These are phyloP conservation scores for Fusarium subglutinans DNA, from an alignment of 2,329 filamentous ascomycete genomes.

Conservation along the genomic window DNA sequence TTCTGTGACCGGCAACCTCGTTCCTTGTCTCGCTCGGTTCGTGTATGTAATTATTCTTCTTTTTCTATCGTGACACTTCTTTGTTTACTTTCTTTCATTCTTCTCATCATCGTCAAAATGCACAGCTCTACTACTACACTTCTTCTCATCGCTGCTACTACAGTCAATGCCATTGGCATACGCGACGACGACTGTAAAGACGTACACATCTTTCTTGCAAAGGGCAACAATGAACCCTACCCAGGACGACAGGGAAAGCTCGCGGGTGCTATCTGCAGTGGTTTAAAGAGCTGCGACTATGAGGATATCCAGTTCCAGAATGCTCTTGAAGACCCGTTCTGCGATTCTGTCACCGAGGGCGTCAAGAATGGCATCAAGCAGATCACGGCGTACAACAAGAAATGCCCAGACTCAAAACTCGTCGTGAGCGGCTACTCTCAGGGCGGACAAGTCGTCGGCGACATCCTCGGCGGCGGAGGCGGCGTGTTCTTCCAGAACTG, in stretches of 20 bases:
- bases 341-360: slow-evolving; percentile 11
- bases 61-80: background rate
- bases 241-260: slow-evolving; percentile 17
- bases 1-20: background rate
- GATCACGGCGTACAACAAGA: slow-evolving; percentile 18
- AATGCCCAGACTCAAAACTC: slow-evolving; percentile 9
- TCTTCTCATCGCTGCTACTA: background rate
- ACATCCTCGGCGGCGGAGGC: slow-evolving; percentile 18
- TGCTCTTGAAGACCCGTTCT: background rate
- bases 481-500: slow-evolving; percentile 17
- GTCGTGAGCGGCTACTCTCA: slow-evolving; percentile 18
- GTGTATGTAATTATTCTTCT: background rate
- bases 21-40: background rate
- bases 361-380: slow-evolving; percentile 18
- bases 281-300: slow-evolving; percentile 17
- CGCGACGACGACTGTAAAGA: slow-evolving; percentile 9
- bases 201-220: slow-evolving; percentile 16
- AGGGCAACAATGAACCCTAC: slow-evolving; percentile 16
- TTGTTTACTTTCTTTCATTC: background rate
- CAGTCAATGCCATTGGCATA: background rate
- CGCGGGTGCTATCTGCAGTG: background rate
- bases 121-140: background rate
- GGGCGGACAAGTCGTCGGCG: slow-evolving; percentile 9
- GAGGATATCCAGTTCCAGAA: slow-evolving; percentile 17
- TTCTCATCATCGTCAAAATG: background rate